phyloP scores from a whole-genome alignment of 805 yeast species.

The Barnettozyma californica region DNA sequence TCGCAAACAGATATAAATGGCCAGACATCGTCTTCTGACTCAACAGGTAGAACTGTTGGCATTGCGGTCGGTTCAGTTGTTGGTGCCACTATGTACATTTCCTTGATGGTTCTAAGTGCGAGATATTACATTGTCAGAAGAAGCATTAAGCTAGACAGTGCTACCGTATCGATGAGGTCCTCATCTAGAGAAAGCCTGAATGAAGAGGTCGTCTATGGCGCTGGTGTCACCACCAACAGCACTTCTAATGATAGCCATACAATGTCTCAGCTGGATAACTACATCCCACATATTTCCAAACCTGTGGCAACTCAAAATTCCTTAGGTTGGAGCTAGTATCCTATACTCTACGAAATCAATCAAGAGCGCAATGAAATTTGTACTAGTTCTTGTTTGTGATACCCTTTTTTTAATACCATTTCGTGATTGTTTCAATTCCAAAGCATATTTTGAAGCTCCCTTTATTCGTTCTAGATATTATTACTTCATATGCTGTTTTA shows the following conservation, averaged over 20 bases:
- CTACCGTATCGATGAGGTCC: conserved; percentile 14
- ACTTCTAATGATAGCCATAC: conserved; percentile 1
- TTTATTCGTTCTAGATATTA: too few species aligned
- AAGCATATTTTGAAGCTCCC: not conserved
- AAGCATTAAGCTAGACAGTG: conserved; percentile 16
- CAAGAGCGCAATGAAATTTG: not conserved
- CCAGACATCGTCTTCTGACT: not conserved
- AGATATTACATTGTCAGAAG: conserved; percentile 37
- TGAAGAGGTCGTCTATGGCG: conserved; percentile 16
- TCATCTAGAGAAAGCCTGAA: conserved; percentile 15
- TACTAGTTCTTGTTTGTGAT: not conserved
- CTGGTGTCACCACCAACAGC: conserved; percentile 16
- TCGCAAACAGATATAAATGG: conserved; percentile 16
- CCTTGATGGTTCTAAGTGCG: conserved; percentile 50
- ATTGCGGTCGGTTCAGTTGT: conserved; percentile 78
- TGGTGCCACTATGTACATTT: conserved; percentile 66
- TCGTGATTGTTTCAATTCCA: not conserved
- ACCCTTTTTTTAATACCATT: not conserved
- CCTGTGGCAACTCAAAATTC: conserved; percentile 71
- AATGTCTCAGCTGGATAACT: conserved; percentile 26
- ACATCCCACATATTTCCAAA: conserved; percentile 48
- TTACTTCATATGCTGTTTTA: not conserved
- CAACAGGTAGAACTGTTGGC: conserved; percentile 55
- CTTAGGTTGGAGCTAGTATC: conserved; percentile 59
- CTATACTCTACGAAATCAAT: not conserved